Percentiles rank a stretch among this genome's conserved stretches.
Evolutionary conservation across 345 rosid genomes (phyloP).

Genomic region (Streptanthus diversifolius): DNA sequence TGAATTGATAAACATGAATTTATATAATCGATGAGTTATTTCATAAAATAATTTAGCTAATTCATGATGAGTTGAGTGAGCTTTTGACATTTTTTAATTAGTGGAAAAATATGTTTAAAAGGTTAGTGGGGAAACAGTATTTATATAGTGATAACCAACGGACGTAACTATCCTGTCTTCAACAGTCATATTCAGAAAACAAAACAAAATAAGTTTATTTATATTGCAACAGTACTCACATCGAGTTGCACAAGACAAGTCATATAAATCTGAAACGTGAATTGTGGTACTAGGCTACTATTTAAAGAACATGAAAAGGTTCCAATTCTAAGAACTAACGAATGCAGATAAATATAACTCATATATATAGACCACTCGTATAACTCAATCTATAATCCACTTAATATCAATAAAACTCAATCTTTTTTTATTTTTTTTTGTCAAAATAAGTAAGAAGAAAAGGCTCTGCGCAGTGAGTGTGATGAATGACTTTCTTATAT

Average conservation of each 20-base stretch:
- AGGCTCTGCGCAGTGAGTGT: background rate
- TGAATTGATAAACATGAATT: background rate
- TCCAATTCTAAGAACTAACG: background rate
- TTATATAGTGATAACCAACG: background rate
- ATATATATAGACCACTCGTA: background rate
- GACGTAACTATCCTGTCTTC: background rate
- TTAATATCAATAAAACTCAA: background rate
- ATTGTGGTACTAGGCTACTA: no score
- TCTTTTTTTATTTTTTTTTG: no score
- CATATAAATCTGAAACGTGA: background rate
- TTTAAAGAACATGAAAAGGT: background rate
- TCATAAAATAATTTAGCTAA: no score
- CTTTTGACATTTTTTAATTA: background rate
- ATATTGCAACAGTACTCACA: background rate
- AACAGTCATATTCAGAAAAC: no score
- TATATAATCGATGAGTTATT: background rate
- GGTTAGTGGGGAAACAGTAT: background rate
- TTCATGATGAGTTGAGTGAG: background rate
- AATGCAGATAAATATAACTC: background rate
- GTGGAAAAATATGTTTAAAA: background rate
- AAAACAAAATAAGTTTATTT: background rate
- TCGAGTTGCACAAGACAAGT: background rate
- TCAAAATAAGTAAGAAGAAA: background rate
- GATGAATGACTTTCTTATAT: conserved; percentile 18
- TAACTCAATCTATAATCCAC: background rate